phyloP scores from a whole-genome alignment of 345 rosid species.

The Corchorus capsularis region DNA sequence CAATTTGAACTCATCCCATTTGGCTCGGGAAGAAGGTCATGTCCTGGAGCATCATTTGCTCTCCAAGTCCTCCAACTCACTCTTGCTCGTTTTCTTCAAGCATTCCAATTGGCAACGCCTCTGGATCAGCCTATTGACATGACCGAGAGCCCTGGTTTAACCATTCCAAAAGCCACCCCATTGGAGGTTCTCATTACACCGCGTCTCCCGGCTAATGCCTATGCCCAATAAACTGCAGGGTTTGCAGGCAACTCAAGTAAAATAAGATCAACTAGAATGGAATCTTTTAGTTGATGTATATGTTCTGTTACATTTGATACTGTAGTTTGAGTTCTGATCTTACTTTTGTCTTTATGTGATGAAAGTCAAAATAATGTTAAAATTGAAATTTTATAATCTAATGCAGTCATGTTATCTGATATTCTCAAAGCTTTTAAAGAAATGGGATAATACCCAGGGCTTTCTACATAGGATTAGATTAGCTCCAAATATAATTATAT shows the following conservation, averaged over 20 bases:
- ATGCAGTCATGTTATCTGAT: not conserved
- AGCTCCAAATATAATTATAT: no score
- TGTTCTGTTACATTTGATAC: not conserved
- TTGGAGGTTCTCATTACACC: conserved; percentile 34
- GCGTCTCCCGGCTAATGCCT: conserved; percentile 10
- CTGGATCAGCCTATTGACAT: conserved; percentile 35
- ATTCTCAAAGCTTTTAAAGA: no score
- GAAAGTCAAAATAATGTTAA: not conserved
- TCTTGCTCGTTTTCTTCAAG: conserved; percentile 49
- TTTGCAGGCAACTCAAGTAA: not conserved
- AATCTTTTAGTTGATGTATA: not conserved
- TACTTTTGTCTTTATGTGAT: not conserved
- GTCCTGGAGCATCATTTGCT: conserved; percentile 54
- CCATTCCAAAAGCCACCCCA: conserved; percentile 51
- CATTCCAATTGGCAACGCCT: conserved; percentile 38
- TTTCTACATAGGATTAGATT: no score
- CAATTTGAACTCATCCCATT: conserved; percentile 52
- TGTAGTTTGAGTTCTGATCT: not conserved
- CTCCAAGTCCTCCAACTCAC: conserved; percentile 45
- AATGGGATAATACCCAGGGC: no score
- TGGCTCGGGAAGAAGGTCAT: conserved; percentile 55
- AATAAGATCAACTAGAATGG: conserved; percentile 13
- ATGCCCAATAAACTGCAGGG: not conserved
- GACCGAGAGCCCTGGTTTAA: conserved; percentile 48
- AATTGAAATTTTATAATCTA: not conserved